Percentiles rank a stretch among this genome's conserved stretches.
phyloP scores from a whole-genome alignment of 1,139 yeast species.

The Eremothecium cymbalariae region DNA sequence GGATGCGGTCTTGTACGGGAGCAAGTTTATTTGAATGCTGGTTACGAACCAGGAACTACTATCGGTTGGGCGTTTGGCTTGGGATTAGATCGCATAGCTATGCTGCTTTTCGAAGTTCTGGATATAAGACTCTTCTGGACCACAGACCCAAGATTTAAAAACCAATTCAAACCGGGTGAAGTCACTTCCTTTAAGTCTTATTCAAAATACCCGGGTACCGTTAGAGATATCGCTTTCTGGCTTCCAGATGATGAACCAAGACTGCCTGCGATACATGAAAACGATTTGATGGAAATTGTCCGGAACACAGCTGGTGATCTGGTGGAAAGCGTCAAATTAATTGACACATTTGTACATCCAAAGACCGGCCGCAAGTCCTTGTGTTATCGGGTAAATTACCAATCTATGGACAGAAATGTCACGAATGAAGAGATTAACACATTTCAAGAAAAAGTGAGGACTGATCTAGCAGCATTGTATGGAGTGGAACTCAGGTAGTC shows the following conservation, averaged over 20 bases:
- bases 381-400: constrained; percentile 86
- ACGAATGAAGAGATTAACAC: constrained; percentile 74
- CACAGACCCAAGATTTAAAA: constrained; percentile 62
- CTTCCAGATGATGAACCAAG: constrained; percentile 38
- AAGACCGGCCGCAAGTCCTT: constrained; percentile 69
- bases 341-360: constrained; percentile 82
- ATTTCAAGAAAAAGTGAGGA: constrained; percentile 57
- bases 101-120: constrained; percentile 90
- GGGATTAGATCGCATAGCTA: constrained; percentile 92
- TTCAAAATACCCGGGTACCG: constrained; percentile 83
- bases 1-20: constrained; percentile 92
- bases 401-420: constrained; percentile 88
- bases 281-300: constrained; percentile 91
- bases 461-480: constrained; percentile 43
- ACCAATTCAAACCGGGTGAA: constrained; percentile 58
- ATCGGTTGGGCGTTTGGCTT: constrained; percentile 98
- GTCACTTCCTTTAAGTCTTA: constrained; percentile 78
- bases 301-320: constrained; percentile 78
- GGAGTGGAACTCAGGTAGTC: constrained; percentile 54
- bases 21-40: constrained; percentile 67
- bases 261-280: constrained; percentile 51
- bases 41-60: constrained; percentile 44
- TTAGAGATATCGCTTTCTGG: constrained; percentile 91
- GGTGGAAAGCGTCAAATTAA: constrained; percentile 73
- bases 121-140: constrained; percentile 95